A percentile compares a stretch with the other conserved stretches of the same genome.
Conservation (phyloP, 2,329 filamentous ascomycete genomes). For the Cladophialophora exuberans region DNA sequence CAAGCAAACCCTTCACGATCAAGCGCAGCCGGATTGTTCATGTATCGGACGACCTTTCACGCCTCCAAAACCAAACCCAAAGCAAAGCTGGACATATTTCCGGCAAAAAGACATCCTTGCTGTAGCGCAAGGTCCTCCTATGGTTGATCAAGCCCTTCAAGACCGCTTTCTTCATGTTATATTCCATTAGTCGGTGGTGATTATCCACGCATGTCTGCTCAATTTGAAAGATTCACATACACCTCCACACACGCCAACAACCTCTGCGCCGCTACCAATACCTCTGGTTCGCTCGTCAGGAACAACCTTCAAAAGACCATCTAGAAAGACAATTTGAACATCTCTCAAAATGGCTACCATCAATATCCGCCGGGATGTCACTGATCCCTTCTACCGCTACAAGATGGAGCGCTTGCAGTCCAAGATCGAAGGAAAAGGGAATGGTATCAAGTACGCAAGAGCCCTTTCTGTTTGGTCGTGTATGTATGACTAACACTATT, state of each 20-base stretch:
- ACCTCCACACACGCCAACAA: conserved; percentile 41
- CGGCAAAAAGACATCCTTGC: conserved; percentile 92
- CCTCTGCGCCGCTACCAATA: conserved; percentile 37
- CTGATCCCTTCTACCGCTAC: conserved; percentile 99
- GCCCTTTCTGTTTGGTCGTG: neutral
- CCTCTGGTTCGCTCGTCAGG: conserved; percentile 9
- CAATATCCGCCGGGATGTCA: conserved; percentile 77
- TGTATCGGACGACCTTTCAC: conserved; percentile 97
- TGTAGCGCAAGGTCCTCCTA: conserved; percentile 80
- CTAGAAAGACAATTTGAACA: conserved; percentile 10
- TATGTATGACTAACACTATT: conserved; percentile 8
- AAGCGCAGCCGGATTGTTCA: conserved; percentile 68
- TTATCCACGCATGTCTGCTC: conserved; percentile 64
- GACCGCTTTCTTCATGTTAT: conserved; percentile 35
- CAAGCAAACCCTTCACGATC: conserved; percentile 19
- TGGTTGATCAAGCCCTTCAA: conserved; percentile 70
- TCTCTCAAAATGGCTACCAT: conserved; percentile 87
- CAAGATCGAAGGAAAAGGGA: conserved; percentile 99
- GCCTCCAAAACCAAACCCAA: conserved; percentile 92
- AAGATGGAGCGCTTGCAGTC: conserved; percentile 99
- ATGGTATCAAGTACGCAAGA: conserved; percentile 81
- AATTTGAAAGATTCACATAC: conserved; percentile 44
- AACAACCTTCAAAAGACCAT: conserved; percentile 13
- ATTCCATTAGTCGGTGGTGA: conserved; percentile 32
- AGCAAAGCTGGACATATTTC: conserved; percentile 96